Base-by-base conservation (phyloP, 225 moss, liverwort and hornwort species). In the Sphagnum contortum region DNA sequence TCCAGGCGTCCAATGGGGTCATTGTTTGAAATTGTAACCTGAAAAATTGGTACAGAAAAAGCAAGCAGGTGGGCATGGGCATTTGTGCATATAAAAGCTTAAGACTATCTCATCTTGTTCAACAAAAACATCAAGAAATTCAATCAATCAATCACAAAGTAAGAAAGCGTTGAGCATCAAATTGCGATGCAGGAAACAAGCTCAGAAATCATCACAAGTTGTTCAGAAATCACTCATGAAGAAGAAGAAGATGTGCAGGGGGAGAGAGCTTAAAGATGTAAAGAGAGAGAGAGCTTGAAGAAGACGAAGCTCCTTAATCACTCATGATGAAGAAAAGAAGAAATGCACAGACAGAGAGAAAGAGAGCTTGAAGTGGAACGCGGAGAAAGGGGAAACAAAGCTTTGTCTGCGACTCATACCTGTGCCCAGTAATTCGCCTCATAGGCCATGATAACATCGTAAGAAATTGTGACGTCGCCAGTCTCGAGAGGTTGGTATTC, bases 1-100 rank as follows among this genome's bases (percentile, higher is more conserved):
- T 83, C 76, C n/a, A 83, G 45, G 47, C 83, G 65, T 13, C 76
- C 83, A 2, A 83, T 64, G 2, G 76, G 79, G 64, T 73, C 64
- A 4, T 83, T 74, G 73, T 76, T 73, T 45, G 55, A n/a, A 48
- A 83, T 73, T 68, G 68, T 76, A 4, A 83, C 83, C 66, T 61
- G 61, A 3, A 47, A 47, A 9, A 45, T 0, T 45, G 44, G 44
- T 5, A 9, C 52, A 5, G 52, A 52, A 52, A 52, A 52, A 9
- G 52, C 6, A 6, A 52, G 9, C 9, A 5, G 6, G 52, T 6
- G 52, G 52, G 51, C 51, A 52, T 5, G 51, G 51, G 52, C 29
- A 29, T 29, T 29, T 29, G 29, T 29, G 29, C 29, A 29, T 29
- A 29, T 29, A 29, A 29, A 29, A 29, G 29, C 29, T 29, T 29